phyloP scores from a whole-genome alignment of 208 protist species.

The Acanthamoeba royreba region DNA sequence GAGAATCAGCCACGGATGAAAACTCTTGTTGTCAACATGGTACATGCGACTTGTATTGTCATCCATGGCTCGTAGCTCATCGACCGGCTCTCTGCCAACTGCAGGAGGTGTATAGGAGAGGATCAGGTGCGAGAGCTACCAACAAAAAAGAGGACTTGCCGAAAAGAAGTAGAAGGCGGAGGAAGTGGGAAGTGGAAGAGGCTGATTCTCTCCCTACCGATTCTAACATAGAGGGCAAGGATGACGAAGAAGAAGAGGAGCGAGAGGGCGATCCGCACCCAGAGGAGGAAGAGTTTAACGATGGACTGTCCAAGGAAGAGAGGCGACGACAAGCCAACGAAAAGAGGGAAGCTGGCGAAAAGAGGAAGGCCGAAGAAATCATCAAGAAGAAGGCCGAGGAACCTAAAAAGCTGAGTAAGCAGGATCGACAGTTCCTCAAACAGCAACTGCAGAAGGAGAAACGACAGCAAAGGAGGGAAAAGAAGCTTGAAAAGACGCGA shows the following conservation, averaged over 20 bases:
- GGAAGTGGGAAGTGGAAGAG: not conserved
- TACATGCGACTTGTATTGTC: not conserved
- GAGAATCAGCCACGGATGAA: not conserved
- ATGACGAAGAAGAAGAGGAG: not conserved
- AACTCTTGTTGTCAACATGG: not conserved
- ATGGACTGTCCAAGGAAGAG: not conserved
- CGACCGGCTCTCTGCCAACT: not conserved
- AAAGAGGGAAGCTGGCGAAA: not conserved
- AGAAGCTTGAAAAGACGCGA: not conserved
- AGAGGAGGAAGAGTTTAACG: not conserved
- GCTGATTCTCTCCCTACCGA: not conserved
- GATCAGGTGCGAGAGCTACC: not conserved
- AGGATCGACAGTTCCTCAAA: slow-evolving; percentile 21
- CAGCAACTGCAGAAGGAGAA: slow-evolving; percentile 9
- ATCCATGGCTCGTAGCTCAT: not conserved
- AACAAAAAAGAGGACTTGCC: not conserved
- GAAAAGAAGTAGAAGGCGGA: not conserved
- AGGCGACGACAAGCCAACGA: not conserved
- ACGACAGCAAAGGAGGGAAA: not conserved
- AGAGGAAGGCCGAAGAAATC: not conserved
- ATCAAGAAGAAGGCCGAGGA: slow-evolving; percentile 8
- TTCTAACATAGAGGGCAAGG: not conserved
- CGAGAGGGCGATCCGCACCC: not conserved
- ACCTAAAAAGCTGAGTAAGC: not conserved
- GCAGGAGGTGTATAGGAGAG: not conserved